Evolutionary conservation across 208 protist genomes (phyloP).

Genomic region (Leishmania guyanensis): DNA sequence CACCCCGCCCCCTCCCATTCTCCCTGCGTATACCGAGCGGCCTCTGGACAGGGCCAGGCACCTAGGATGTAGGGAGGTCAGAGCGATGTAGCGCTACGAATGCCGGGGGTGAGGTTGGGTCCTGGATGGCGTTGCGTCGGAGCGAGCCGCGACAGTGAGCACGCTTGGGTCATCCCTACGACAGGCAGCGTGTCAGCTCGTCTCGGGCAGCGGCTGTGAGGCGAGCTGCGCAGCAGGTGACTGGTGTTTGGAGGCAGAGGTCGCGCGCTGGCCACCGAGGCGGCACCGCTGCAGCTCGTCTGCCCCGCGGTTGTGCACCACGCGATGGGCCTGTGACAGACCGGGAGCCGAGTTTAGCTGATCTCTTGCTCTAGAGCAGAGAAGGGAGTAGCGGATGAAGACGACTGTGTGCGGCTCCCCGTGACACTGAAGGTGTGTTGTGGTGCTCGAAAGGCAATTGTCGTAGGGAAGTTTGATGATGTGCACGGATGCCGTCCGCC

Average conservation of each 20-base stretch:
- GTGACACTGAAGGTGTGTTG: background rate
- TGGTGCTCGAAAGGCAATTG: background rate
- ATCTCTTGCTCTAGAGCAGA: background rate
- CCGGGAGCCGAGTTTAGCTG: background rate
- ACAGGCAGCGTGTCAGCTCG: background rate
- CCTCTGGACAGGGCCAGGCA: background rate
- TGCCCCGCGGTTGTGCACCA: background rate
- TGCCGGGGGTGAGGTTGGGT: background rate
- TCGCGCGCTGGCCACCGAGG: background rate
- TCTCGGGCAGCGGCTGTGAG: background rate
- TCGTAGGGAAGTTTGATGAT: background rate
- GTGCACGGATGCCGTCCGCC: background rate
- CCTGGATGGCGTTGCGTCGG: background rate
- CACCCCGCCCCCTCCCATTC: no score
- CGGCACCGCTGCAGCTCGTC: background rate
- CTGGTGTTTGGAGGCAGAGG: background rate
- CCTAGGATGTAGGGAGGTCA: background rate
- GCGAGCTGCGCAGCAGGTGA: background rate
- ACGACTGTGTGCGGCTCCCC: background rate
- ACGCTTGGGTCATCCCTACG: background rate
- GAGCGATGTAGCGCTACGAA: background rate
- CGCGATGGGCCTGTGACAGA: background rate
- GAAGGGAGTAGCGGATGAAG: background rate
- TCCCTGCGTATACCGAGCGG: background rate
- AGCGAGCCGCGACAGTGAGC: background rate